A percentile compares a stretch with the other conserved stretches of the same genome.
Evolutionary conservation across 106 monocot species (phyloP).

Genomic region (Acorus gramineus): DNA sequence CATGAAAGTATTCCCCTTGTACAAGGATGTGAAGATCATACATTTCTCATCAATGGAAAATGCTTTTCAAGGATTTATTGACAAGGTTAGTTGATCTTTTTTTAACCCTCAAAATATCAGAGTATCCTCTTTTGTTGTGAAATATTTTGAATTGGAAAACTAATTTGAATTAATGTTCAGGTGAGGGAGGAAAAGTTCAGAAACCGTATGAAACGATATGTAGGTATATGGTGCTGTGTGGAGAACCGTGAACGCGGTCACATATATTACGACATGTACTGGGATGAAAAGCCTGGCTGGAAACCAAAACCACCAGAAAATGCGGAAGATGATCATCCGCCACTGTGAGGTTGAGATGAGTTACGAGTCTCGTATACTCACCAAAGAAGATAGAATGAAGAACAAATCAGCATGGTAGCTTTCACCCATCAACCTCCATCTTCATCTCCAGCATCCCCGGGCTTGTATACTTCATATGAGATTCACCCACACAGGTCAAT

Average conservation of each 20-base stretch:
- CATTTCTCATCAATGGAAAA: conserved; percentile 75
- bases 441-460: too few species aligned
- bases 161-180: conserved; percentile 22
- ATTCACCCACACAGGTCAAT: too few species aligned
- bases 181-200: conserved; percentile 56
- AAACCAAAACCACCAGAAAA: conserved; percentile 64
- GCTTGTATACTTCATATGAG: too few species aligned
- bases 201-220: conserved; percentile 73
- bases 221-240: conserved; percentile 90
- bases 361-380: too few species aligned
- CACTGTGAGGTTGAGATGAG: neutral
- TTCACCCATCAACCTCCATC: too few species aligned
- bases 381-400: too few species aligned
- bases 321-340: conserved; percentile 54
- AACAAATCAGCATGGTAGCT: too few species aligned
- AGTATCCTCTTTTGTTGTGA: neutral
- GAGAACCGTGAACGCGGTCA: conserved; percentile 48
- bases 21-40: conserved; percentile 71
- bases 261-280: conserved; percentile 91
- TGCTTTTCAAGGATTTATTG: conserved; percentile 59
- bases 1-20: conserved; percentile 27
- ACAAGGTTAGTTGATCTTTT: conserved; percentile 29
- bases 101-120: neutral
- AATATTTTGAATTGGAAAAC: neutral
- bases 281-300: conserved; percentile 96